Percentiles rank a stretch among this genome's conserved stretches.
Evolutionary conservation across 805 yeast species (phyloP).

Genomic region (Yamadazyma kitorensis): DNA sequence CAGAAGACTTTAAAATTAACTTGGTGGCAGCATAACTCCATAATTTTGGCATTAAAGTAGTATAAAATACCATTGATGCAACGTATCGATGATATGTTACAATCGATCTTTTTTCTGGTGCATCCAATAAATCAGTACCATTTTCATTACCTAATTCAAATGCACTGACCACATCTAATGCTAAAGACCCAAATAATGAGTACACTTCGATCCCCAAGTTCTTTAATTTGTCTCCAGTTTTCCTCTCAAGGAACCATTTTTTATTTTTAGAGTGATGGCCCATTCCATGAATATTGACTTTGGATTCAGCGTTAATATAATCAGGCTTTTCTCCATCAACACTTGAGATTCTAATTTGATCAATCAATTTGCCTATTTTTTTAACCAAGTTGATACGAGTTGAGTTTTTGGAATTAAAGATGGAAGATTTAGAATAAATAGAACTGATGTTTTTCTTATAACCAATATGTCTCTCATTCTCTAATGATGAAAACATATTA

Average conservation of each 20-base stretch:
- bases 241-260: constrained; percentile 27
- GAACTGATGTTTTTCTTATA: constrained; percentile 31
- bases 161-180: constrained; percentile 66
- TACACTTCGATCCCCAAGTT: constrained; percentile 53
- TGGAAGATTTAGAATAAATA: constrained; percentile 34
- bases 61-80: constrained; percentile 64
- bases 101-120: constrained; percentile 37
- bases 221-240: constrained; percentile 13
- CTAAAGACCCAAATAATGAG: constrained; percentile 63
- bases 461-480: constrained; percentile 44
- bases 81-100: constrained; percentile 45
- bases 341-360: constrained; percentile 24
- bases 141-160: constrained; percentile 55
- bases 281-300: constrained; percentile 31
- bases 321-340: constrained; percentile 34
- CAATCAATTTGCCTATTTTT: constrained; percentile 25
- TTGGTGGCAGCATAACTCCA: constrained; percentile 49
- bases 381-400: constrained; percentile 24
- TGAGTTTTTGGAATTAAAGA: constrained; percentile 28
- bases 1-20: constrained; percentile 35
- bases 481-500: constrained; percentile 58
- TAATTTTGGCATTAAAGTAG: constrained; percentile 55
- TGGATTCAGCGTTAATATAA: constrained; percentile 29
- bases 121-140: constrained; percentile 43
- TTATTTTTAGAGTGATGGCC: constrained; percentile 23